Percentiles rank a stretch among this genome's conserved stretches.
These are phyloP conservation scores for Pythium sukuiense DNA, from an alignment of 352 stramenopile genomes.

Conservation along the genomic window DNA sequence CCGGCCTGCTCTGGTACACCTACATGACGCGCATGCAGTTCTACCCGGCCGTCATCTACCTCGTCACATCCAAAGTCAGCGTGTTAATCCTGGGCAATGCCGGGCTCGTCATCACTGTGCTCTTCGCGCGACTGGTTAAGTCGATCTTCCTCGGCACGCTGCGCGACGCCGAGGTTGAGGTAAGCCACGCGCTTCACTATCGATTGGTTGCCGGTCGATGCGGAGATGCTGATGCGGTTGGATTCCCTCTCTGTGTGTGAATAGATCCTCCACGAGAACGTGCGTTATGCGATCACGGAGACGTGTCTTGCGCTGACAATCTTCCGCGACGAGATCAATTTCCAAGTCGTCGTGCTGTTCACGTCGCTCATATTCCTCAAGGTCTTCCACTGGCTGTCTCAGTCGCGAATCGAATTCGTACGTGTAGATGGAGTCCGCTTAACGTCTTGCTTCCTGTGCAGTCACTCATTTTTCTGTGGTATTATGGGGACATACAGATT, in stretches of 20 bases:
- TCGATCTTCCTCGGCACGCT: constrained; percentile 85
- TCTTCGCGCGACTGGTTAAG: constrained; percentile 73
- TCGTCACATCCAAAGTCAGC: constrained; percentile 96
- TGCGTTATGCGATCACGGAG: constrained; percentile 97
- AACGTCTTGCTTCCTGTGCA: background rate
- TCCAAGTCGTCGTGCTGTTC: constrained; percentile 95
- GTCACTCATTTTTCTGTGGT: background rate
- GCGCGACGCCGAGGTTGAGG: constrained; percentile 84
- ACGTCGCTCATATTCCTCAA: constrained; percentile 95
- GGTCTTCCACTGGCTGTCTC: constrained; percentile 91
- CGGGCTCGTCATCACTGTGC: constrained; percentile 88
- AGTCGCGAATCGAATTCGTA: constrained; percentile 89
- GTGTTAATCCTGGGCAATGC: constrained; percentile 96
- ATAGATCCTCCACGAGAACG: constrained; percentile 94
- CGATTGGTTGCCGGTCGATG: background rate
- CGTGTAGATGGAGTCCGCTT: constrained; percentile 12
- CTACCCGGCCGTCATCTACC: constrained; percentile 96
- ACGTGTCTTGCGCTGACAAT: constrained; percentile 99
- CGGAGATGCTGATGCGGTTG: background rate
- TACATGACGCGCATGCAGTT: constrained; percentile 95
- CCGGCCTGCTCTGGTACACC: constrained; percentile 90
- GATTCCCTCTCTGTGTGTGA: background rate
- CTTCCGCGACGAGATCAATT: constrained; percentile 97
- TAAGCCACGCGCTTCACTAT: constrained; percentile 19
- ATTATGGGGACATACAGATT: constrained; percentile 44